Base-by-base conservation (phyloP, 371 early-diverging fungal genomes). In the Phascolomyces articulosus region DNA sequence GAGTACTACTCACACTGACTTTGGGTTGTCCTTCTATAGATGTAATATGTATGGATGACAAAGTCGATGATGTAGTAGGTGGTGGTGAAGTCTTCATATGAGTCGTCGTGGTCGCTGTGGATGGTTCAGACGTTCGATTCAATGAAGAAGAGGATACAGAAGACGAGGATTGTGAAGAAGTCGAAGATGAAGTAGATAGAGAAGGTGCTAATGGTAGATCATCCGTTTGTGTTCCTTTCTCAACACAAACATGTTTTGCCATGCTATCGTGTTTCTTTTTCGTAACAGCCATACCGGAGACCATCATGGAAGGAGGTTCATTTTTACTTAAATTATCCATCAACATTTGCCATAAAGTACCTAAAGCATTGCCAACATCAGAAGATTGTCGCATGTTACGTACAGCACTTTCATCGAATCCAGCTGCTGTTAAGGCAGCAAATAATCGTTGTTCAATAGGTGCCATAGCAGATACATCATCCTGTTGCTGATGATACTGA, bases 311-410 rank as follows among this genome's bases (percentile, higher is more conserved):
- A n/a, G n/a, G n/a, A n/a, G 64, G 55, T 48, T 59, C 15, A 55
- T 58, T 63, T 11, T 63, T 38, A 55, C 54, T 60, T 0, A 65
- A 62, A 13, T 78, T 80, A 21, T 82, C 84, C 26, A 92, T 69
- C 9, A 92, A 71, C 49, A 92, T 71, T 63, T 90, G 89, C 92
- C 92, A 93, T 13, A 92, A 72, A 11, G 90, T 91, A 53, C 87
- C 84, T 38, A 83, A 78, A 2, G 87, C 80, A 66, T 91, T 90
- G 60, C 92, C 89, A 20, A 85, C 78, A 48, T 89, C 84, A 4
- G 85, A 68, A 3, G 64, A 57, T 29, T 28, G 28, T 23, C 86
- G 86, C 61, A 92, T 88, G 48, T 86, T 85, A 40, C 75, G 80
- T 28, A 88, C 64, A 21, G 90, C 85, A 21, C 74, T 76, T 38